phyloP scores from a whole-genome alignment of 2,329 filamentous ascomycete genomes.

The Colletotrichum lupini region DNA sequence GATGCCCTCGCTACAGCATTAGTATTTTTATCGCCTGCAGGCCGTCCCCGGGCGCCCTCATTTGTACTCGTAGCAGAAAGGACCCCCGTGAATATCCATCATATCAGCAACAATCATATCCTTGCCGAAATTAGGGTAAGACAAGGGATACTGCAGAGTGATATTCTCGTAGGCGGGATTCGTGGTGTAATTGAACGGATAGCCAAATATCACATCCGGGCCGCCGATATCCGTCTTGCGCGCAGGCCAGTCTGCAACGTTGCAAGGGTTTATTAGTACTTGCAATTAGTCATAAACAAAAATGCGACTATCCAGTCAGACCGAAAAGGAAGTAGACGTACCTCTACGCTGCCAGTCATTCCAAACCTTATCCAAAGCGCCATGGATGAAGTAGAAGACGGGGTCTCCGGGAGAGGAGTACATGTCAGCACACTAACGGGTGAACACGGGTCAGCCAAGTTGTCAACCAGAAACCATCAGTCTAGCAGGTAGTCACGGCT shows the following conservation, averaged over 20 bases:
- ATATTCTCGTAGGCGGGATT: neutral
- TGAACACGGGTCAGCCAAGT: neutral
- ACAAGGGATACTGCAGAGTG: neutral
- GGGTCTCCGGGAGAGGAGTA: neutral
- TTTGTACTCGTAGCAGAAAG: neutral
- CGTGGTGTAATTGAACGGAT: neutral
- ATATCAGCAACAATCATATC: neutral
- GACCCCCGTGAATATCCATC: neutral
- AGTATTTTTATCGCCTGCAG: too few relatives aligned
- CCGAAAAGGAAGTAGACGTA: neutral
- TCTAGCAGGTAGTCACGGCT: neutral
- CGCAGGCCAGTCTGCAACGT: neutral
- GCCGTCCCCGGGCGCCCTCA: neutral
- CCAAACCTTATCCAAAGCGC: neutral
- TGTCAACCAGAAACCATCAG: neutral
- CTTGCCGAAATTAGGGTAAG: neutral
- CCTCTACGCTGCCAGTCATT: neutral
- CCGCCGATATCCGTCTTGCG: neutral
- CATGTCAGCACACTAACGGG: neutral
- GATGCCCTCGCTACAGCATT: too few relatives aligned
- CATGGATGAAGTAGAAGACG: neutral
- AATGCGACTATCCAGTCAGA: neutral
- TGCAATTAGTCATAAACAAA: neutral
- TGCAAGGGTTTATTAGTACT: neutral
- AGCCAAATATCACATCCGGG: neutral